These are phyloP conservation scores for Fusarium albidum DNA, from an alignment of 2,329 filamentous ascomycete genomes.

Conservation along the genomic window DNA sequence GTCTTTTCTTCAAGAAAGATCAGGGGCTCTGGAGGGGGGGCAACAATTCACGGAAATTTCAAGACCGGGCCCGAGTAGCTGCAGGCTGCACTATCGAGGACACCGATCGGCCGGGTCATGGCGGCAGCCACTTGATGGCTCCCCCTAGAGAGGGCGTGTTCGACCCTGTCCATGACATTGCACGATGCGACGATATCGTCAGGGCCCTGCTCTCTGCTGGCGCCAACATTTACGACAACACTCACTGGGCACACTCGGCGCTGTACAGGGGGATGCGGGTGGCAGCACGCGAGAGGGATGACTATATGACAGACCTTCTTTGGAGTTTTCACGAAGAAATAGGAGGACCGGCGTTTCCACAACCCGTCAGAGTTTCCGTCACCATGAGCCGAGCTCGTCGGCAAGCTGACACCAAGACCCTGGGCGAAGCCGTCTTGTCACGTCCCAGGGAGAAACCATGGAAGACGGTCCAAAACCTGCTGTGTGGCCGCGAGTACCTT, in stretches of 20 bases:
- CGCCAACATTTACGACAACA: neutral
- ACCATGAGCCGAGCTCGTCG: constrained; percentile 18
- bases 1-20: constrained; percentile 22
- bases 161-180: neutral
- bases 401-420: constrained; percentile 6
- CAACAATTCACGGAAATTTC: neutral
- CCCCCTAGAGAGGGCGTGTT: neutral
- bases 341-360: neutral
- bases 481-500: constrained; percentile 15
- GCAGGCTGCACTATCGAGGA: constrained; percentile 8
- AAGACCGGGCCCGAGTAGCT: neutral
- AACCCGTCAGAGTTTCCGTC: neutral
- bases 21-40: constrained; percentile 19
- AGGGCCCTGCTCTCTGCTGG: constrained; percentile 17
- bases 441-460: constrained; percentile 8
- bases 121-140: neutral
- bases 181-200: constrained; percentile 24
- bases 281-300: constrained; percentile 13
- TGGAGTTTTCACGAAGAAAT: constrained; percentile 11
- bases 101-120: neutral
- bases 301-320: constrained; percentile 19
- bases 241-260: neutral
- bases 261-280: constrained; percentile 22
- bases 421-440: constrained; percentile 4
- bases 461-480: constrained; percentile 7